phyloP scores from a whole-genome alignment of 108 stramenopile species.

The Skeletonema costatum region DNA sequence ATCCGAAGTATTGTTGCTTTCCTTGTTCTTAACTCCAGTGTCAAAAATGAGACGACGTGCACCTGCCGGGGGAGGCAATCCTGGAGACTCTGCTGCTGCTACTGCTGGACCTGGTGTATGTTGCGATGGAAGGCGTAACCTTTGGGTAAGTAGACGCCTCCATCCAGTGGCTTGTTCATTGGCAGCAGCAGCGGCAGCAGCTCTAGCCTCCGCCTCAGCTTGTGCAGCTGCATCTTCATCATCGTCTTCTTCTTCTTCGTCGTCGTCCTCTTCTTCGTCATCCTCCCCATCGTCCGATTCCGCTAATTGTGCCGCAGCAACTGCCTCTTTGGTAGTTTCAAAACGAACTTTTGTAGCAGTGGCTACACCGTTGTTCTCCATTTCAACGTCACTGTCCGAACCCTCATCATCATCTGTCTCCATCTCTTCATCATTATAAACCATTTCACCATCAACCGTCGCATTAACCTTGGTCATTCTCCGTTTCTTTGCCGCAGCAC shows the following conservation, averaged over 20 bases:
- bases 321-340: constrained; percentile 3
- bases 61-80: constrained; percentile 20
- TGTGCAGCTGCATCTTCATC: background rate
- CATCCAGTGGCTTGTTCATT: background rate
- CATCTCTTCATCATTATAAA: background rate
- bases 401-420: background rate
- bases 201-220: constrained; percentile 6
- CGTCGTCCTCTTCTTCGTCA: background rate
- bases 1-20: background rate
- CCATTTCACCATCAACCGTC: background rate
- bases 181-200: background rate
- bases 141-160: constrained; percentile 9
- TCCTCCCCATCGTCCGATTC: constrained; percentile 1
- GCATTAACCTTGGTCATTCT: background rate
- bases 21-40: constrained; percentile 12
- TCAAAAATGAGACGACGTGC: constrained; percentile 37
- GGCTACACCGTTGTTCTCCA: background rate
- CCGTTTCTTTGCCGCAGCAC: background rate
- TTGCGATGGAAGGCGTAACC: constrained; percentile 40
- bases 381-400: background rate
- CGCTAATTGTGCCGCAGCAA: background rate
- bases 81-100: background rate
- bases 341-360: background rate
- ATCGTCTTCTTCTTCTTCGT: background rate
- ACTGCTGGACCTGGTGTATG: constrained; percentile 26